Conservation (phyloP, 306 rosid species). For the Trifolium fragiferum region DNA sequence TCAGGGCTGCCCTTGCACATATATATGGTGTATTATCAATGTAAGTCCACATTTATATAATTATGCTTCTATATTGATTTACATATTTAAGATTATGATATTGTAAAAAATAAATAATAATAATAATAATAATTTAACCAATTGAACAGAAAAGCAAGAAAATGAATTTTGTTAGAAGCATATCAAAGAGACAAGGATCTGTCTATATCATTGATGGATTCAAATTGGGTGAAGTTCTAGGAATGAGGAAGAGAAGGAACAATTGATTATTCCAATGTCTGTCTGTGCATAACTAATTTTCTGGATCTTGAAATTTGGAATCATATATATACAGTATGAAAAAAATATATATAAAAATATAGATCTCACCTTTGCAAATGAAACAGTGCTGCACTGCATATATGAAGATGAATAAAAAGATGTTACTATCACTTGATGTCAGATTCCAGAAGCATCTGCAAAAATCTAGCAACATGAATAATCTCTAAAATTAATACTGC, state of each 20-base stretch:
- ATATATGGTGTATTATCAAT: no score
- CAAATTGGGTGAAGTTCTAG: background rate
- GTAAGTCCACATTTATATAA: no score
- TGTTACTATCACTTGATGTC: background rate
- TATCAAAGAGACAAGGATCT: constrained; percentile 9
- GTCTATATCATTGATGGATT: background rate
- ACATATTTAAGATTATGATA: background rate
- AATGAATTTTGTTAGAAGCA: background rate
- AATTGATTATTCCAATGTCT: background rate
- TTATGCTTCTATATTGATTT: background rate
- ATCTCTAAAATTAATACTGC: background rate
- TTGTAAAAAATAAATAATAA: background rate
- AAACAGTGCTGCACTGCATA: background rate
- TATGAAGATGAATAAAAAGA: no score
- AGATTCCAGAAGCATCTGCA: constrained; percentile 10
- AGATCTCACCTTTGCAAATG: constrained; percentile 8
- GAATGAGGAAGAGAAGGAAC: background rate
- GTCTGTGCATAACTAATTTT: background rate
- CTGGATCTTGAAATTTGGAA: background rate
- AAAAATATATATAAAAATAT: background rate
- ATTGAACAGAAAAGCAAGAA: background rate
- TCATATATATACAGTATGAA: background rate
- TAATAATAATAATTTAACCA: background rate
- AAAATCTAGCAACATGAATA: background rate
- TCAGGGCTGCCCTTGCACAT: no score